A percentile compares a stretch with the other conserved stretches of the same genome.
Evolutionary conservation across 371 early-diverging fungal species (phyloP).

Genomic region (Cokeromyces recurvatus): DNA sequence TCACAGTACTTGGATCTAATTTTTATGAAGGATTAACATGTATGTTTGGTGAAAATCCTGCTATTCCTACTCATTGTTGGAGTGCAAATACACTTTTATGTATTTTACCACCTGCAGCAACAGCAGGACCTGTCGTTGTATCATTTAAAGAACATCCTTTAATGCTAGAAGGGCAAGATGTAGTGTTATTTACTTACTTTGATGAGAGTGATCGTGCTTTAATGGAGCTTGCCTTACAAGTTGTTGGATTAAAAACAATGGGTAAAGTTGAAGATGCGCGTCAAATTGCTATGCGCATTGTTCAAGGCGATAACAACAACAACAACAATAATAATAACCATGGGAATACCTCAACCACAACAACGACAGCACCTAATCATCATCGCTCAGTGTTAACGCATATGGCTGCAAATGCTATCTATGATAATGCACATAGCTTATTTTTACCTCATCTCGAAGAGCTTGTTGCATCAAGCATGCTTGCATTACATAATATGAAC

Average conservation of each 20-base stretch:
- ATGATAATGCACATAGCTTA: conserved; percentile 31
- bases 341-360: background rate
- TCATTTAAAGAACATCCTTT: conserved; percentile 52
- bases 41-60: conserved; percentile 64
- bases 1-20: conserved; percentile 66
- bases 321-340: conserved; percentile 3
- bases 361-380: conserved; percentile 1
- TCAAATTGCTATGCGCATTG: conserved; percentile 60
- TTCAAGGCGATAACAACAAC: conserved; percentile 48
- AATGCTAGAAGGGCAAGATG: conserved; percentile 47
- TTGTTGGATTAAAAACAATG: conserved; percentile 66
- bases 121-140: conserved; percentile 68
- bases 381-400: conserved; percentile 13
- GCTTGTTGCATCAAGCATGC: conserved; percentile 23
- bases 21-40: conserved; percentile 65
- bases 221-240: conserved; percentile 73
- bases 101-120: conserved; percentile 63
- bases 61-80: conserved; percentile 61
- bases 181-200: conserved; percentile 50
- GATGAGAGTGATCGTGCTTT: conserved; percentile 73
- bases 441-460: conserved; percentile 29
- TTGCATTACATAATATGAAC: conserved; percentile 14
- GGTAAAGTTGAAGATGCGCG: conserved; percentile 59
- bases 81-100: conserved; percentile 63
- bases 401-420: conserved; percentile 26